These are phyloP conservation scores for Xylariaceae sp. DNA, from an alignment of 2,329 filamentous ascomycete genomes.

Conservation along the genomic window DNA sequence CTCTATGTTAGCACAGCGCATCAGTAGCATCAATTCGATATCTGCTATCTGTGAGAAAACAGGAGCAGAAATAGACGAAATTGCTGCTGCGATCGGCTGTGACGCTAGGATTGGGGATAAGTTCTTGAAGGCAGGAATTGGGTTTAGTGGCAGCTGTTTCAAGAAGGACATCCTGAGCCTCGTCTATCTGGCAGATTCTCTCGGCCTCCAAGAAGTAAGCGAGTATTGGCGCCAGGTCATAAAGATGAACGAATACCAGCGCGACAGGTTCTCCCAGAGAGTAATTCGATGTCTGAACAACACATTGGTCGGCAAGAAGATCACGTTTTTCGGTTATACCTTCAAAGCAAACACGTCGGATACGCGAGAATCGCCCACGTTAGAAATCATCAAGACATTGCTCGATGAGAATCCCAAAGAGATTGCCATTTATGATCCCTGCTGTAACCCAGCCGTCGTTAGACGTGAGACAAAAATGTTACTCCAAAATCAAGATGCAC, in stretches of 20 bases:
- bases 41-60: conserved; percentile 81
- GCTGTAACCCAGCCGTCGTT: conserved; percentile 59
- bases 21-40: conserved; percentile 81
- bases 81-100: conserved; percentile 70
- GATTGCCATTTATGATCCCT: conserved; percentile 73
- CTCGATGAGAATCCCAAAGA: conserved; percentile 68
- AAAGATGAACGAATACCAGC: conserved; percentile 78
- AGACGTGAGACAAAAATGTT: conserved; percentile 57
- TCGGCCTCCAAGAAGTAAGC: conserved; percentile 74
- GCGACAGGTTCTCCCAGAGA: conserved; percentile 70
- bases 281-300: conserved; percentile 73
- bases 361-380: conserved; percentile 73
- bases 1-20: conserved; percentile 79
- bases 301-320: conserved; percentile 72
- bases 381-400: conserved; percentile 71
- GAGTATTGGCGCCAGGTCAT: conserved; percentile 79
- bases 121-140: conserved; percentile 77
- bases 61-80: conserved; percentile 77
- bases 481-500: conserved; percentile 43
- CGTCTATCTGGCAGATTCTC: conserved; percentile 73
- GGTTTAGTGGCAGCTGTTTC: conserved; percentile 83
- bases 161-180: conserved; percentile 80
- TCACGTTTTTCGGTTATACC: conserved; percentile 75
- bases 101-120: conserved; percentile 75
- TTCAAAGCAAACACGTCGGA: conserved; percentile 84